Evolutionary conservation across 1,139 yeast genomes (phyloP), one percentile per base, ranked within the genome.

Genomic region (Zygotorulaspora mrakii): DNA sequence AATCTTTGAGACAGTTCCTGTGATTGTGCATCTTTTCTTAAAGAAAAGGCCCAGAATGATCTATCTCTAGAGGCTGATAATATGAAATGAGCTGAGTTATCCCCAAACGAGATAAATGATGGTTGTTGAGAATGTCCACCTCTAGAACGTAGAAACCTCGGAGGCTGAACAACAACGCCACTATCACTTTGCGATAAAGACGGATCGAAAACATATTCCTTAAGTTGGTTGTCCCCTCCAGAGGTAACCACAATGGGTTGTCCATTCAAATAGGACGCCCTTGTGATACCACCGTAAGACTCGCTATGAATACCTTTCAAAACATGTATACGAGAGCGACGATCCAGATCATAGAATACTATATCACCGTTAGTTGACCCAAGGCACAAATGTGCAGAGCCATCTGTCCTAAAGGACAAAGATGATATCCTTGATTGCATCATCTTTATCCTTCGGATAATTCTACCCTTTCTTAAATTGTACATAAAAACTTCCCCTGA

Each of bases 41-140:
- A 69, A 0, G 97, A 89, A 56, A 91, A 91, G 13, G 79, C 75
- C 96, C 98, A 91, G 52, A 91, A 73, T 2, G 95, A 74, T 50
- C 76, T 74, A 65, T 94, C 98, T 52, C 82, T 75, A 0, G 97
- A 86, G 3, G 94, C 95, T 48, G 96, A 85, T 42, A 86, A 73
- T 22, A 94, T 61, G 63, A 79, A 86, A 64, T 94, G 98, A 0
- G 95, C 79, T 47, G 77, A 81, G 13, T 78, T 76, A 52, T 85
- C 84, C 3, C 95, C 87, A 62, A 91, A 94, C 25, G 72, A 70
- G 35, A 94, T 79, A 9, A 78, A 66, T 1, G 83, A 71, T 2
- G 98, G 95, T 5, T 98, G 96, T 16, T 87, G 83, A 3, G 96
- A 79, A 62, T 94, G 98, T 10, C 99, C 99, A 53, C 97, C 97